These are phyloP conservation scores for Saccharomycopsis javanensis DNA, from an alignment of 805 yeast species.

Conservation along the genomic window DNA sequence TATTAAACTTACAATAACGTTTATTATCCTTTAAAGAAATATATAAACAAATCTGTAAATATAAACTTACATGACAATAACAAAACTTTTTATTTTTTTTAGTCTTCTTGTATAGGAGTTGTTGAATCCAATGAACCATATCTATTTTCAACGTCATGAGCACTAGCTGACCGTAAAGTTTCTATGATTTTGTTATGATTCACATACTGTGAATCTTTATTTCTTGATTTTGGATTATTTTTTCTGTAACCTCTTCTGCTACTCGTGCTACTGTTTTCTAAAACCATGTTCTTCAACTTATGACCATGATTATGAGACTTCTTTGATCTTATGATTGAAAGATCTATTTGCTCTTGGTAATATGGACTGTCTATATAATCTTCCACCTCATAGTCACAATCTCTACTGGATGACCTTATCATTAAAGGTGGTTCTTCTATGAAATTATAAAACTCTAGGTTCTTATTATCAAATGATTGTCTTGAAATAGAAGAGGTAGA, in stretches of 20 bases:
- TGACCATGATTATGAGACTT: not conserved
- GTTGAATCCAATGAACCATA: conserved; percentile 6
- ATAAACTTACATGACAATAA: not conserved
- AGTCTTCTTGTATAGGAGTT: not conserved
- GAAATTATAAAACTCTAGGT: not conserved
- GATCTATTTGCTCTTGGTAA: not conserved
- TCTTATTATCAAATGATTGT: not conserved
- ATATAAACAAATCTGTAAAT: not conserved
- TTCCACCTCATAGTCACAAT: not conserved
- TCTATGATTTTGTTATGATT: not conserved
- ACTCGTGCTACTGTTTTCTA: not conserved
- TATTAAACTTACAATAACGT: too few species aligned
- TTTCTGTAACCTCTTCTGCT: not conserved
- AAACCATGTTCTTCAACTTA: not conserved
- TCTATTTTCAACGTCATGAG: not conserved
- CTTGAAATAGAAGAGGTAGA: not conserved
- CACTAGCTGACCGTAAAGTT: conserved; percentile 2
- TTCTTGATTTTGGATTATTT: conserved; percentile 1
- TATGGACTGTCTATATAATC: not conserved
- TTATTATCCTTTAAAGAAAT: not conserved
- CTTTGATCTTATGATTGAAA: not conserved
- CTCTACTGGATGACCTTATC: not conserved
- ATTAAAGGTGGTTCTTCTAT: not conserved
- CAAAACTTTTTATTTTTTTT: not conserved
- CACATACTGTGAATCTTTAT: conserved; percentile 2